Base-by-base conservation (phyloP, 176 grass and related monocot species). In the Paspalum notatum region DNA sequence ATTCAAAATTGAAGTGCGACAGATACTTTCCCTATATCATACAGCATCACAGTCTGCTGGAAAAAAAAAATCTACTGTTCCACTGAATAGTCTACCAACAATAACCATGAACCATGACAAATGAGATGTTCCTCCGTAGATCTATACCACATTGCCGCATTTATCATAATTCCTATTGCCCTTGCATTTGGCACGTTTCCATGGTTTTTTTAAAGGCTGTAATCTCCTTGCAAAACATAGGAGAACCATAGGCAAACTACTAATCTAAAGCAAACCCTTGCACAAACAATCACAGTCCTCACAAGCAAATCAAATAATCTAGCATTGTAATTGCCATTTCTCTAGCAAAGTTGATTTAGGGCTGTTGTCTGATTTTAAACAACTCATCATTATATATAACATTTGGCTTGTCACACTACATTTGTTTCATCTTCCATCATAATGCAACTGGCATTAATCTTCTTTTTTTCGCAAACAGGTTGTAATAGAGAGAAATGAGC, bases 401-500 rank as follows among this genome's bases (percentile, higher is more conserved):
- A 43, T 57, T 75, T 64, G 45, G 17, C 39, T n/a, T n/a, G n/a
- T n/a, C n/a, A n/a, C n/a, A n/a, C n/a, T n/a, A n/a, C n/a, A n/a
- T n/a, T n/a, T n/a, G n/a, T n/a, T n/a, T n/a, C n/a, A n/a, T n/a
- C n/a, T n/a, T n/a, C n/a, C n/a, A n/a, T n/a, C n/a, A n/a, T n/a
- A n/a, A 25, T 25, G 40, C 4, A 68, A 53, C 18, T 0, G 18
- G 48, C 65, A 5, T 41, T 78, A 3, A 81, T 48, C 7, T 12
- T 14, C 39, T n/a, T 66, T 12, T 63, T 42, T 24, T 9, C 0
- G 40, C 50, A 17, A 82, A 80, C 61, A 97, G 89, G 91, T 97
- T 60, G 88, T 81, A 1, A 76, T 80, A 74, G 94, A 97, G 72
- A 93, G 90, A 62, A 89, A 93, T 71, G 94, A 93, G 64, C 55